Conservation (phyloP, 352 stramenopile genomes). For the Phytophthora boehmeriae region DNA sequence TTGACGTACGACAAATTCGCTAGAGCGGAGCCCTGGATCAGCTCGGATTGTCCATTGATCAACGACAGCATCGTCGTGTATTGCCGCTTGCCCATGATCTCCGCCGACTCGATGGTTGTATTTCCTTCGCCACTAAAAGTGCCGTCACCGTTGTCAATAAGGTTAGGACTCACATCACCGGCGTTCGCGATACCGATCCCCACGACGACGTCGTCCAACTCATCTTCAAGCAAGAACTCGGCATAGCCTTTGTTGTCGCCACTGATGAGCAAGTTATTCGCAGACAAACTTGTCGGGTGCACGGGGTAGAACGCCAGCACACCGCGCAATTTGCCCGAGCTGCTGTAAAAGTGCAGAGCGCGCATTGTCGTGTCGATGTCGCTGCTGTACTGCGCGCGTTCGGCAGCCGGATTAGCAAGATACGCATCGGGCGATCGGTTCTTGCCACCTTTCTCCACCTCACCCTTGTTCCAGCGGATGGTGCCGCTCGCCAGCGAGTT, state of each 20-base stretch:
- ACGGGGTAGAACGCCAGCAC: constrained; percentile 79
- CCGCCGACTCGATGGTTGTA: constrained; percentile 37
- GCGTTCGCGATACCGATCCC: constrained; percentile 55
- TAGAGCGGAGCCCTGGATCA: constrained; percentile 30
- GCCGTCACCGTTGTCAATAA: constrained; percentile 50
- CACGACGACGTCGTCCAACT: constrained; percentile 34
- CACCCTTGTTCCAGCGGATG: constrained; percentile 47
- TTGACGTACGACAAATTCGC: constrained; percentile 53
- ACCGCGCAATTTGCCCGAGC: constrained; percentile 42
- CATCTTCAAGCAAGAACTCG: constrained; percentile 47
- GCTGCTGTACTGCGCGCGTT: constrained; percentile 56
- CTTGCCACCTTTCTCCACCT: constrained; percentile 47
- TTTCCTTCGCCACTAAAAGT: constrained; percentile 49
- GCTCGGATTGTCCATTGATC: constrained; percentile 23
- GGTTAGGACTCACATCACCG: constrained; percentile 53
- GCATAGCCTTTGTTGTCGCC: constrained; percentile 84
- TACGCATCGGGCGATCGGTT: constrained; percentile 80
- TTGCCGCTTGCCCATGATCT: constrained; percentile 51
- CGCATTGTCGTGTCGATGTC: constrained; percentile 80
- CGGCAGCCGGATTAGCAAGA: constrained; percentile 61
- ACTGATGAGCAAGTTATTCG: constrained; percentile 74
- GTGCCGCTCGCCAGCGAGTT: constrained; percentile 48
- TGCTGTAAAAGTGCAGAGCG: constrained; percentile 54
- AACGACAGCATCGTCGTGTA: constrained; percentile 36
- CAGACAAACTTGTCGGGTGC: constrained; percentile 79